Base-by-base conservation (phyloP, 495 filamentous ascomycete genomes). In the Chlorociboria aeruginascens region DNA sequence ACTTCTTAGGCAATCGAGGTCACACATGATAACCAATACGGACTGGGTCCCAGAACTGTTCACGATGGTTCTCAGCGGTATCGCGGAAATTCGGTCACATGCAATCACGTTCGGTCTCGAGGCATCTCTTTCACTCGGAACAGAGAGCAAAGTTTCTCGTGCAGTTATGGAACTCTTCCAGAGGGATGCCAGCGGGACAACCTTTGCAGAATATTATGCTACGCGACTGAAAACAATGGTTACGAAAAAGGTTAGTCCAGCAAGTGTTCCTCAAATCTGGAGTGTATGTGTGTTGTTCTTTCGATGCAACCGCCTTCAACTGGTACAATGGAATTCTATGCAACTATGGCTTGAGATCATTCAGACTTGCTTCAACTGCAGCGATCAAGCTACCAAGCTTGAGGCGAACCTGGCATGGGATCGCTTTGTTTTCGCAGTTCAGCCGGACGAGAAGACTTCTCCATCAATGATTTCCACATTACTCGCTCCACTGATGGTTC, bases 31-130 rank as follows among this genome's bases (percentile, higher is more conserved):
- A 9, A 54, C 68, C 6, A 69, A 79, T 35, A 69, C 73, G 0
- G 69, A 83, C 44, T 97, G 90, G 89, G 71, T 94, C 33, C 66
- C 81, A 29, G 81, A 89, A 59, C 62, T 95, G n/a, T 77, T 96
- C 45, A 75, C 72, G 17, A 85, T 86, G 29, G 76, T 95, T 64
- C 74, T 94, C 16, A 85, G 85, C 61, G 79, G 64, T 44, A 61
- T 88, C 42, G 85, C 81, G 52, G 88, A 95, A 37, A 81, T 86
- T 32, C 70, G 86, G 36, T 60, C 68, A 3, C 74, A 77, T n/a
- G 87, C 89, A 10, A 81, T 97, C 17, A 62, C 72, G 1, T 71
- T 89, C 13, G 85, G 87, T 1, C 69, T 81, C 0, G 74, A 84
- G 40, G 76, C 81, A 2, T 78, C 82, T 12, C 70, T 78, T 30